Percentiles rank a stretch among this genome's conserved stretches.
phyloP scores from a whole-genome alignment of 2,329 filamentous ascomycete species.

The Proliferodiscus dingleyae region DNA sequence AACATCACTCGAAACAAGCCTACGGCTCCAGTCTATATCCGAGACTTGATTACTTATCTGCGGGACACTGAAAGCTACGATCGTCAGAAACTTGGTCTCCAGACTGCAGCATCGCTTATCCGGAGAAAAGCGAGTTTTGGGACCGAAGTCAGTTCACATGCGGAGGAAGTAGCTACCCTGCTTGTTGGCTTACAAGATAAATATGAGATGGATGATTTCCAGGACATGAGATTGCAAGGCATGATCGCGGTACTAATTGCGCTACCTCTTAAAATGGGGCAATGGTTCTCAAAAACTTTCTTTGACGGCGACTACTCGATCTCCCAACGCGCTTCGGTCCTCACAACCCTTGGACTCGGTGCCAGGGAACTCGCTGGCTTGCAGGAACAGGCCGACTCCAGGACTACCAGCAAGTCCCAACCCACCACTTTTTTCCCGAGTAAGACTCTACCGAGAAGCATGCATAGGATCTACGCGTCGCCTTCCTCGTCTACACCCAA shows the following conservation, averaged over 20 bases:
- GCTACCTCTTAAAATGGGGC: constrained; percentile 71
- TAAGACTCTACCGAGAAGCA: constrained; percentile 67
- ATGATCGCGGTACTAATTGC: constrained; percentile 79
- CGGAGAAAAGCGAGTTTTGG: constrained; percentile 85
- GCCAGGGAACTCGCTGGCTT: constrained; percentile 82
- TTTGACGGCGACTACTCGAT: constrained; percentile 92
- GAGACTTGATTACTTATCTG: constrained; percentile 74
- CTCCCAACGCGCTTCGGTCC: constrained; percentile 73
- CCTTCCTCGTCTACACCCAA: constrained; percentile 29
- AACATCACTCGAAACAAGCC: constrained; percentile 78
- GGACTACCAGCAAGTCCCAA: constrained; percentile 31
- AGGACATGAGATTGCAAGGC: constrained; percentile 68
- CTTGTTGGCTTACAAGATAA: constrained; percentile 81
- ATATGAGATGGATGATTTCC: constrained; percentile 74
- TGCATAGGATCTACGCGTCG: constrained; percentile 65
- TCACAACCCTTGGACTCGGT: constrained; percentile 76
- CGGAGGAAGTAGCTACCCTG: constrained; percentile 71
- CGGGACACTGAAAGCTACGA: constrained; percentile 81
- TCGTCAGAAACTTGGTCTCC: constrained; percentile 72
- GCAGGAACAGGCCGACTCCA: constrained; percentile 37
- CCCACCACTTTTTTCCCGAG: constrained; percentile 61
- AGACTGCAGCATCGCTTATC: constrained; percentile 73
- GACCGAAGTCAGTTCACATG: constrained; percentile 79
- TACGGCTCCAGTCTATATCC: constrained; percentile 82
- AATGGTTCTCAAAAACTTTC: constrained; percentile 78